Evolutionary conservation across 345 rosid species (phyloP).

Genomic region (Salix koriyanagi): DNA sequence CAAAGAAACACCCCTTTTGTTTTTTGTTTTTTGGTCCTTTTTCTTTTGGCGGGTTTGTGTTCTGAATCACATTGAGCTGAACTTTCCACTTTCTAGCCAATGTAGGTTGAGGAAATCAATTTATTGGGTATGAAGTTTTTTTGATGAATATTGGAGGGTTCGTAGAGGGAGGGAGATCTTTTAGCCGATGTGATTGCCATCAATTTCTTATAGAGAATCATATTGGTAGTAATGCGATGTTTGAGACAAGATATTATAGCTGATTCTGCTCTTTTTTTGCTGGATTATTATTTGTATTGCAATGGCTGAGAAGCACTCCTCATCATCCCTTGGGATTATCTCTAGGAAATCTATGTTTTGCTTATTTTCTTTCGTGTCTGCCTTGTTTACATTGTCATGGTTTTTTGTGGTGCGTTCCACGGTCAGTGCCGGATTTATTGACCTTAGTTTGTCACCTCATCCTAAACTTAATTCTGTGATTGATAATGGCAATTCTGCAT

Average conservation of each 20-base stretch:
- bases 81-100: neutral
- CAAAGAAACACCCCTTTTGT: neutral
- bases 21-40: neutral
- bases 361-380: constrained; percentile 37
- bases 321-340: constrained; percentile 25
- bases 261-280: neutral
- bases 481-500: constrained; percentile 23
- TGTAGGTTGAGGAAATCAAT: neutral
- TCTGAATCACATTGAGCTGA: neutral
- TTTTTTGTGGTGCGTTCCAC: constrained; percentile 59
- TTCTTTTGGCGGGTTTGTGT: neutral
- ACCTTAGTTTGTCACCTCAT: constrained; percentile 28
- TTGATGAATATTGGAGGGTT: neutral
- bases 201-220: neutral
- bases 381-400: constrained; percentile 66
- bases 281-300: constrained; percentile 5
- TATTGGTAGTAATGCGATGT: neutral
- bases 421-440: constrained; percentile 34
- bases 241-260: neutral
- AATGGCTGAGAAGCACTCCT: constrained; percentile 57
- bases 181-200: neutral
- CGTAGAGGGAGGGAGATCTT: neutral
- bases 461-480: constrained; percentile 23
- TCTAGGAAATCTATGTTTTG: constrained; percentile 45
- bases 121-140: neutral